Evolutionary conservation across 2,329 filamentous ascomycete species (phyloP), one percentile per base, ranked within the genome.

Genomic region (Diplocarpon rosae): DNA sequence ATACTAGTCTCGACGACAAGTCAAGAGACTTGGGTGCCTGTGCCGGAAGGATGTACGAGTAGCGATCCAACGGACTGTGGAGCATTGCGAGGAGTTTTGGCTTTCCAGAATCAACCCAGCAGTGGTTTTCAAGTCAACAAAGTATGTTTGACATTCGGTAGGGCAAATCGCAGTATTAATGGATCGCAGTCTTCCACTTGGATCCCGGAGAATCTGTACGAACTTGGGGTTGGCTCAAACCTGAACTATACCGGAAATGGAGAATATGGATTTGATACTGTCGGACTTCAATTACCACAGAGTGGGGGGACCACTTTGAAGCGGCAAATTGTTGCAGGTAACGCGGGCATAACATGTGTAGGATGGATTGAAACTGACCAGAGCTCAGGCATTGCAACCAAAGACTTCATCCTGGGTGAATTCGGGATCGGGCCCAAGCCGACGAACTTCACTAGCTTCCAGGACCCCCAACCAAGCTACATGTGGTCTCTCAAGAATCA

Each of bases 361-460:
- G 7, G 20, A 24, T 24, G 7, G 20, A 24, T 4, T 24, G 20
- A 7, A 3, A 24, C 20, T 24, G 7, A 24, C 20, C 10, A 13
- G 8, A 36, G 2, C 3, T 7, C n/a, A 52, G 50, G 52, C 0
- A 50, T 41, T n/a, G 47, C 40, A 13, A 43, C 39, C 7, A 51
- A 52, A 24, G 32, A 48, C 15, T 54, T 52, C 17, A 43, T 38
- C 37, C 59, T 63, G 0, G 64, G 65, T 12, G 53, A 64, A 1
- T 61, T 67, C 42, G 63, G 62, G 1, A 56, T 66, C 13, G 62
- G 62, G 37, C 59, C 53, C 20, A 62, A 64, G 45, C 63, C 65
- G 1, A 51, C 62, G 15, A 66, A 67, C 52, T 63, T 63, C 39
- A 61, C 50, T n/a, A 49, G 55, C 12, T 43, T 65, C 16, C 63